phyloP scores from a whole-genome alignment of 306 rosid genomes.

The Pachyrhizus erosus region DNA sequence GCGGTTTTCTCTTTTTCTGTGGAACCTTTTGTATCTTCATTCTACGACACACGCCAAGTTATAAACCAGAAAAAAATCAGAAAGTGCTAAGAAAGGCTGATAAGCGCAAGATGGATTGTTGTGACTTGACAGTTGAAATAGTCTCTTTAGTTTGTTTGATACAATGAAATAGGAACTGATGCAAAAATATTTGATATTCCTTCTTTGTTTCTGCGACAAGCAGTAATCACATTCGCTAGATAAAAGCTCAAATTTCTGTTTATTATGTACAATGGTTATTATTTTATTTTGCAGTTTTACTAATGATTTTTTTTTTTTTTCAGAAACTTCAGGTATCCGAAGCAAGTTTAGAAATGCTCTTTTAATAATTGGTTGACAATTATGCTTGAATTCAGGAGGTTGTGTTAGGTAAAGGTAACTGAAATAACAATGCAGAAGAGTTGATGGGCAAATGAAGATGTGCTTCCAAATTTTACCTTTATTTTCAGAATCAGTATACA shows the following conservation, averaged over 20 bases:
- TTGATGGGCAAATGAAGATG: neutral
- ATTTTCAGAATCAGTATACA: neutral
- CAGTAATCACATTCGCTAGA: neutral
- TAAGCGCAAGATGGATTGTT: neutral
- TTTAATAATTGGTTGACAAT: neutral
- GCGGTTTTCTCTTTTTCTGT: conserved; percentile 35
- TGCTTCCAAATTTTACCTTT: neutral
- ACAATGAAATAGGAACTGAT: neutral
- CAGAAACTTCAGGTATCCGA: too few relatives aligned
- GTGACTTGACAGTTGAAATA: neutral
- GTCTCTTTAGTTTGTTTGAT: neutral
- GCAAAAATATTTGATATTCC: neutral
- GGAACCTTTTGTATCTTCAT: conserved; percentile 38
- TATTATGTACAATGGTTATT: neutral
- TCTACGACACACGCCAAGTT: conserved; percentile 30
- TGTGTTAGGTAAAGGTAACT: neutral
- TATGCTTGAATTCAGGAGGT: neutral
- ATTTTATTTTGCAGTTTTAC: neutral
- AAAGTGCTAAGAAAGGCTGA: neutral
- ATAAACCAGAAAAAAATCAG: neutral
- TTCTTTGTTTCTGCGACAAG: neutral
- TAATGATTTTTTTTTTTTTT: neutral
- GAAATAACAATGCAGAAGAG: neutral
- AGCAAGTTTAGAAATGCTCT: neutral
- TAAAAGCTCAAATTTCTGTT: neutral